Evolutionary conservation across 768 basidiomycete genomes (phyloP).

Genomic region (Gymnopilus junonius): DNA sequence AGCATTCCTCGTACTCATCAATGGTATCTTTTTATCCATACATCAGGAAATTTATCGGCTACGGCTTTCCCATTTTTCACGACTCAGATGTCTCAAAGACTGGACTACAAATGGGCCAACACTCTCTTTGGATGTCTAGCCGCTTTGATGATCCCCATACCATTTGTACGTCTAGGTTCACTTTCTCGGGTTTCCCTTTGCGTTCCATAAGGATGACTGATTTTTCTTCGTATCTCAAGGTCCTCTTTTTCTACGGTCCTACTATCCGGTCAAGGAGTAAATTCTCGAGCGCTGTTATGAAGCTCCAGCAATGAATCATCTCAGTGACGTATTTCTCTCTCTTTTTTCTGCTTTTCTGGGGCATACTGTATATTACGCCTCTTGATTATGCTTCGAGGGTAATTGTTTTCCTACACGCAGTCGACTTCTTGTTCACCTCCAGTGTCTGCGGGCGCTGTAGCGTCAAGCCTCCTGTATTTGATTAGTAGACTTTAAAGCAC

Average conservation of each 20-base stretch:
- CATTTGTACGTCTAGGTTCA: constrained; percentile 58
- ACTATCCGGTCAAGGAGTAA: constrained; percentile 43
- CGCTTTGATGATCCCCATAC: constrained; percentile 59
- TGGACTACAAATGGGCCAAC: constrained; percentile 65
- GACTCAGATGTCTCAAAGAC: constrained; percentile 54
- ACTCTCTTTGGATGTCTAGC: constrained; percentile 60
- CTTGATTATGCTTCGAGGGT: too few relatives aligned
- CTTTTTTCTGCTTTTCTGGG: too few relatives aligned
- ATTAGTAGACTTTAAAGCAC: too few relatives aligned
- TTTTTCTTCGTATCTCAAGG: constrained; percentile 26
- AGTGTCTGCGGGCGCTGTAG: too few relatives aligned
- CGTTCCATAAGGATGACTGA: neutral
- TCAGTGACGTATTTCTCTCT: too few relatives aligned
- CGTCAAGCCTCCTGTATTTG: too few relatives aligned
- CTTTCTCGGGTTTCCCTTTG: neutral
- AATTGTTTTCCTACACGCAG: too few relatives aligned
- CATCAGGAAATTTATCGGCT: constrained; percentile 51
- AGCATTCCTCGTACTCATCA: neutral
- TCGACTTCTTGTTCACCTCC: too few relatives aligned
- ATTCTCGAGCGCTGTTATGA: constrained; percentile 45
- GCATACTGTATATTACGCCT: too few relatives aligned
- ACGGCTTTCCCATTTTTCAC: constrained; percentile 68
- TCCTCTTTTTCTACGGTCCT: constrained; percentile 47
- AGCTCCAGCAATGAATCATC: constrained; percentile 13
- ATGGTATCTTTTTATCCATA: neutral